These are phyloP conservation scores for Powellomyces hirtus DNA, from an alignment of 192 early-diverging fungal species.

Conservation along the genomic window DNA sequence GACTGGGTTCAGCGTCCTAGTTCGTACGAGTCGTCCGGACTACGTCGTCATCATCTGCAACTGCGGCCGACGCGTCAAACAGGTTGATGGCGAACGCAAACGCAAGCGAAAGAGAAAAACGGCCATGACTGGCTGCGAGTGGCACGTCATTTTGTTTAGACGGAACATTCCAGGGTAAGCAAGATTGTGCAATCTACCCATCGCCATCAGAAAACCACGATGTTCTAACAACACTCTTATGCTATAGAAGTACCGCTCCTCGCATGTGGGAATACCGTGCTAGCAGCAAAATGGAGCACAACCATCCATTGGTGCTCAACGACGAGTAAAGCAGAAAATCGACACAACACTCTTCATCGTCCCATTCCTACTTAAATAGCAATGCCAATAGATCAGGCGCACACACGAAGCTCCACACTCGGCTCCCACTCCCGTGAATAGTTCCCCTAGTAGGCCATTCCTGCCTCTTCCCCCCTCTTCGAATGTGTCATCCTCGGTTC, in stretches of 20 bases:
- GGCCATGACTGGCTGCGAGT: conserved; percentile 39
- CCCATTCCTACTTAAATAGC: too few relatives aligned
- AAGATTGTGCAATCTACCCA: too few relatives aligned
- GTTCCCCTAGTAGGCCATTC: too few relatives aligned
- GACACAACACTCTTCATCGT: too few relatives aligned
- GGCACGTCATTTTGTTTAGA: conserved; percentile 38
- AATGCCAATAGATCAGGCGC: too few relatives aligned
- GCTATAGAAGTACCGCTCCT: conserved; percentile 12
- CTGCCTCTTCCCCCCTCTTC: too few relatives aligned
- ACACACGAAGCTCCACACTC: too few relatives aligned
- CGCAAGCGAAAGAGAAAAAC: conserved; percentile 34
- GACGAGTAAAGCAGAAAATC: neutral
- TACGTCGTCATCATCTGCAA: conserved; percentile 40
- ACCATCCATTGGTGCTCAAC: conserved; percentile 23
- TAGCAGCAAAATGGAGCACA: conserved; percentile 35
- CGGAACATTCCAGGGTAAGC: conserved; percentile 13
- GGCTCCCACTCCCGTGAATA: too few relatives aligned
- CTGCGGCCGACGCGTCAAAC: conserved; percentile 28
- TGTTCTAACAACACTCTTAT: too few relatives aligned
- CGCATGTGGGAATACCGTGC: conserved; percentile 32
- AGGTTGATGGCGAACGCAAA: conserved; percentile 22
- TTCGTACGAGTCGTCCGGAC: conserved; percentile 29
- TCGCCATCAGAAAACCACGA: too few relatives aligned
- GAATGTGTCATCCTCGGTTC: too few relatives aligned
- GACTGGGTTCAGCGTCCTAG: conserved; percentile 30